phyloP scores from a whole-genome alignment of 139 green algal genomes.

The Pseudopediastrum boryanum region DNA sequence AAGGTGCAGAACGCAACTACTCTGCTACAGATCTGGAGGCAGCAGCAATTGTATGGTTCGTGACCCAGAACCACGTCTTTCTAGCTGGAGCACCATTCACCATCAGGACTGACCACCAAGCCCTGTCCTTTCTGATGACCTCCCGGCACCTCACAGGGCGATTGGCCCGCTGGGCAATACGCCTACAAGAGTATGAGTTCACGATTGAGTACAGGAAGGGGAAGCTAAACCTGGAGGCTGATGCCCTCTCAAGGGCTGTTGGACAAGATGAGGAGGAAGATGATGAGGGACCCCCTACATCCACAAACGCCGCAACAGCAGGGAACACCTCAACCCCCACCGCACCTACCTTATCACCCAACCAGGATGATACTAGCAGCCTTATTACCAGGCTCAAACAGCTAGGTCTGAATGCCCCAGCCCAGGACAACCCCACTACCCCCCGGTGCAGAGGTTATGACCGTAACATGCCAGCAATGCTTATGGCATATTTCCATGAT shows the following conservation, averaged over 20 bases:
- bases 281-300: no score
- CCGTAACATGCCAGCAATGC: no score
- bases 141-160: neutral
- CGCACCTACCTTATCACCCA: no score
- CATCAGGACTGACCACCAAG: neutral
- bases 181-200: neutral
- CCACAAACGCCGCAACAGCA: no score
- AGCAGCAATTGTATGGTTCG: neutral
- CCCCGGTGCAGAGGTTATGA: no score
- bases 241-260: neutral
- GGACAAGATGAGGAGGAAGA: no score
- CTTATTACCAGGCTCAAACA: no score
- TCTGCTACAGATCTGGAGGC: neutral
- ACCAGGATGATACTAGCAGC: no score
- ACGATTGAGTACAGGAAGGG: neutral
- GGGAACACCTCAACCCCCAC: no score
- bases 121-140: neutral
- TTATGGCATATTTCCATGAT: no score
- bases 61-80: neutral
- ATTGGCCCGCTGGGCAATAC: neutral
- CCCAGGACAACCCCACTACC: no score
- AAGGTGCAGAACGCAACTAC: neutral
- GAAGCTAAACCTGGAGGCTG: neutral
- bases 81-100: neutral
- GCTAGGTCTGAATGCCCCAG: no score